Evolutionary conservation across 2,329 filamentous ascomycete species (phyloP).

Genomic region (Trichophyton schoenleinii): DNA sequence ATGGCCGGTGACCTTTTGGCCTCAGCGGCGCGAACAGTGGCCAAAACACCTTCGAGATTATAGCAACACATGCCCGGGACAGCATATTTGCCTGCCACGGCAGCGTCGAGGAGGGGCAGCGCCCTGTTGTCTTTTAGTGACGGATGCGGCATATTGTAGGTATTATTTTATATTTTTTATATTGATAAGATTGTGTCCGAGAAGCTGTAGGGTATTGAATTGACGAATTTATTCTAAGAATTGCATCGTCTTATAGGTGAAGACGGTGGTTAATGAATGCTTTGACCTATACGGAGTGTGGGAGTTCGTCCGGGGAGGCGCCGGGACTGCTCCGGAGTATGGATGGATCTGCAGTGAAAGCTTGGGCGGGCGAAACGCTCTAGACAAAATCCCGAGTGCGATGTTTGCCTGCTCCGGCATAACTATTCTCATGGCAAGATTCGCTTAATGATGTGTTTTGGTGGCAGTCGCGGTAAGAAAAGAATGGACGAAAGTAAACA

Average conservation of each 20-base stretch:
- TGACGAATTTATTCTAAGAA: background rate
- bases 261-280: background rate
- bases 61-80: slow-evolving; percentile 53
- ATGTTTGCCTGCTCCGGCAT: too few relatives aligned
- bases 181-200: background rate
- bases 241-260: background rate
- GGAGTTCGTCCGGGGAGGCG: background rate
- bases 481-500: too few relatives aligned
- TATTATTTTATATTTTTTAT: background rate
- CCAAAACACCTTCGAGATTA: slow-evolving; percentile 59
- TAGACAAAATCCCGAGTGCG: background rate
- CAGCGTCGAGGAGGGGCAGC: slow-evolving; percentile 46
- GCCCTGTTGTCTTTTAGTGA: slow-evolving; percentile 39
- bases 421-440: too few relatives aligned
- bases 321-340: background rate
- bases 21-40: slow-evolving; percentile 56
- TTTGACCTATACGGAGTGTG: background rate
- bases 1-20: slow-evolving; percentile 54
- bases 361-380: background rate
- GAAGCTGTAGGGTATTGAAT: background rate
- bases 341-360: background rate
- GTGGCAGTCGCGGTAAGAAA: too few relatives aligned
- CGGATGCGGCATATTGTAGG: background rate
- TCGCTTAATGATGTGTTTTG: too few relatives aligned
- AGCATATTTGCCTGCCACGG: slow-evolving; percentile 44